A percentile compares a stretch with the other conserved stretches of the same genome.
Conservation (phyloP, 352 stramenopile genomes). For the Phytophthora idaei region DNA sequence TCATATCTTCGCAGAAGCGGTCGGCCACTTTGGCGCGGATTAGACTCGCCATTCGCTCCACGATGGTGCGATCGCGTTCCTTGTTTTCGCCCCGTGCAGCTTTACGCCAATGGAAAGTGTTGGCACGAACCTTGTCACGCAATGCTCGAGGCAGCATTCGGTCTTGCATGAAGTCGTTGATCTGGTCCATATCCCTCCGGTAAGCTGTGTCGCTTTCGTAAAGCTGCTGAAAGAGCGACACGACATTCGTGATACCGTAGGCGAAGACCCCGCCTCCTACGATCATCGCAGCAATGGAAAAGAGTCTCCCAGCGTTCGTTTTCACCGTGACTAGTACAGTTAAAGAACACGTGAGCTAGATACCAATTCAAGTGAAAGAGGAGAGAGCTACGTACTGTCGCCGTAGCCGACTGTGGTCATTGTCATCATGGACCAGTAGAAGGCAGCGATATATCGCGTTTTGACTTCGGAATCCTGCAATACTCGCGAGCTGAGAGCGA, state of each 20-base stretch:
- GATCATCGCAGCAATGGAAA: conserved; percentile 77
- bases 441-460: conserved; percentile 76
- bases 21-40: conserved; percentile 76
- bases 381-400: conserved; percentile 51
- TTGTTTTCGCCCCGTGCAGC: conserved; percentile 72
- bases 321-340: conserved; percentile 63
- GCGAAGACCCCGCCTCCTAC: conserved; percentile 82
- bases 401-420: conserved; percentile 84
- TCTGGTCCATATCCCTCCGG: conserved; percentile 76
- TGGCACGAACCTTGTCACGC: conserved; percentile 77
- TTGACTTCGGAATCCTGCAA: conserved; percentile 60
- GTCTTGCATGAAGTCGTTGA: conserved; percentile 80
- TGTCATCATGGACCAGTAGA: conserved; percentile 91
- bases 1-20: conserved; percentile 75
- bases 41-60: conserved; percentile 75
- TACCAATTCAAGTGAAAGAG: background rate
- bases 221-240: conserved; percentile 78
- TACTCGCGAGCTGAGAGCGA: conserved; percentile 45
- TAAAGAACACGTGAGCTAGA: background rate
- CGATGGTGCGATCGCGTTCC: conserved; percentile 59
- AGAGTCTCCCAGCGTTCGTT: conserved; percentile 67
- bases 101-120: conserved; percentile 82
- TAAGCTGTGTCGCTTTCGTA: conserved; percentile 71
- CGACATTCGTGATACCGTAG: conserved; percentile 86
- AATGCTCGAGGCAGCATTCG: conserved; percentile 64